These are phyloP conservation scores for Fallopia convolvulus DNA, from an alignment of 148 eudicot genomes.

Conservation along the genomic window DNA sequence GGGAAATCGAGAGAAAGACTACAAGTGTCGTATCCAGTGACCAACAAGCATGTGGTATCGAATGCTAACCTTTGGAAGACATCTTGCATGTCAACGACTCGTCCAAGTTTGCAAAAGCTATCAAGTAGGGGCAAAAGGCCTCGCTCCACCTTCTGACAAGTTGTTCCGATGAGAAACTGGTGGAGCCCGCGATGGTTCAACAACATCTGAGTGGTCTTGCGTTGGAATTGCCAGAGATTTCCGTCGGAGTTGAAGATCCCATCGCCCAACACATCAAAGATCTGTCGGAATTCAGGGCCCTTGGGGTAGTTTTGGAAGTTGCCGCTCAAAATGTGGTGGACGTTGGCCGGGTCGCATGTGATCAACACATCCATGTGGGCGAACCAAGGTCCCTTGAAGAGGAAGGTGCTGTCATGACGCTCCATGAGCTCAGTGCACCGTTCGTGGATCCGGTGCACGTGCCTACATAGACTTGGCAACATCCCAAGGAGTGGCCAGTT, in stretches of 20 bases:
- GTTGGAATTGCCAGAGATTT: slow-evolving; percentile 1
- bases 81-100: slow-evolving; percentile 15
- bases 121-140: slow-evolving; percentile 11
- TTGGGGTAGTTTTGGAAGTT: slow-evolving; percentile 13
- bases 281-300: slow-evolving; percentile 3
- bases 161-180: neutral
- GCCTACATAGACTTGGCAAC: neutral
- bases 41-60: neutral
- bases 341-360: slow-evolving; percentile 13
- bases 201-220: neutral
- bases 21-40: slow-evolving; percentile 4
- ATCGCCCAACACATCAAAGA: slow-evolving; percentile 13
- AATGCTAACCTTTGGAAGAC: slow-evolving; percentile 14
- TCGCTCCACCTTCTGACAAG: slow-evolving; percentile 7
- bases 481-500: slow-evolving; percentile 8
- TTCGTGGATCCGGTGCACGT: slow-evolving; percentile 2
- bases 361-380: neutral
- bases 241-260: slow-evolving; percentile 14
- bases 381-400: slow-evolving; percentile 1
- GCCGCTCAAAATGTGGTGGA: slow-evolving; percentile 14
- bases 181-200: neutral
- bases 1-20: slow-evolving; percentile 1
- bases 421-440: neutral
- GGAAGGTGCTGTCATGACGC: neutral
- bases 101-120: neutral